Evolutionary conservation across 2,329 filamentous ascomycete genomes (phyloP).

Genomic region (Xylaria sp.): DNA sequence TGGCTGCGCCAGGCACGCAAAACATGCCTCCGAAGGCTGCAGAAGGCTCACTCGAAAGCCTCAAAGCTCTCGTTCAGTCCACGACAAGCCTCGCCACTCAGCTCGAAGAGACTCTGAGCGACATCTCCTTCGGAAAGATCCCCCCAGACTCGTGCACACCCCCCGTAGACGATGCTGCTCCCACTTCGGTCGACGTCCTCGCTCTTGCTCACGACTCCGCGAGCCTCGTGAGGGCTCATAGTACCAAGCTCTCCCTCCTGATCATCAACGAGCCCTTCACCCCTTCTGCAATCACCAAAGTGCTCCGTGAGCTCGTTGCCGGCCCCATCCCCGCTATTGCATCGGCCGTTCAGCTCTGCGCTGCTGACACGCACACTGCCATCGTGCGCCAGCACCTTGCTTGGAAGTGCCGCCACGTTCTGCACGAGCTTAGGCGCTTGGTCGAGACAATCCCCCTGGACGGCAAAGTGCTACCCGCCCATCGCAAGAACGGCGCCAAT

Average conservation of each 20-base stretch:
- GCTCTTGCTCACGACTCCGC: conserved; percentile 77
- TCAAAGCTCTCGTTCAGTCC: conserved; percentile 53
- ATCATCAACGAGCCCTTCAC: conserved; percentile 90
- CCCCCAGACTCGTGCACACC: conserved; percentile 3
- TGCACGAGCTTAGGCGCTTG: conserved; percentile 71
- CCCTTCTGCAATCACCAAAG: conserved; percentile 74
- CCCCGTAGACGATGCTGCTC: conserved; percentile 31
- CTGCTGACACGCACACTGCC: conserved; percentile 68
- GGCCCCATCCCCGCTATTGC: conserved; percentile 80
- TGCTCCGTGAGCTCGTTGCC: conserved; percentile 77
- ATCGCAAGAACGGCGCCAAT: conserved; percentile 57
- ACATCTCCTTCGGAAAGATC: conserved; percentile 10
- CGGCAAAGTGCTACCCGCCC: conserved; percentile 62
- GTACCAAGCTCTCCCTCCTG: conserved; percentile 87
- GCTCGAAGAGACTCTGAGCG: conserved; percentile 19
- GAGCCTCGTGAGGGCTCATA: conserved; percentile 79
- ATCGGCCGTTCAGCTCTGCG: conserved; percentile 74
- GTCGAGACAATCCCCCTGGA: conserved; percentile 68
- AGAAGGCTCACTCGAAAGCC: conserved; percentile 49
- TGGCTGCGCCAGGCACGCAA: neutral
- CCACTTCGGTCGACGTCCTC: conserved; percentile 64
- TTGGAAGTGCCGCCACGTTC: conserved; percentile 65
- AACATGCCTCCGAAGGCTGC: conserved; percentile 31
- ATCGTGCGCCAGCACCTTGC: conserved; percentile 72
- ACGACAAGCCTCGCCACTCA: conserved; percentile 24